These are phyloP conservation scores for Rhodomyrtus psidioides DNA, from an alignment of 441 rosid genomes.

Conservation along the genomic window DNA sequence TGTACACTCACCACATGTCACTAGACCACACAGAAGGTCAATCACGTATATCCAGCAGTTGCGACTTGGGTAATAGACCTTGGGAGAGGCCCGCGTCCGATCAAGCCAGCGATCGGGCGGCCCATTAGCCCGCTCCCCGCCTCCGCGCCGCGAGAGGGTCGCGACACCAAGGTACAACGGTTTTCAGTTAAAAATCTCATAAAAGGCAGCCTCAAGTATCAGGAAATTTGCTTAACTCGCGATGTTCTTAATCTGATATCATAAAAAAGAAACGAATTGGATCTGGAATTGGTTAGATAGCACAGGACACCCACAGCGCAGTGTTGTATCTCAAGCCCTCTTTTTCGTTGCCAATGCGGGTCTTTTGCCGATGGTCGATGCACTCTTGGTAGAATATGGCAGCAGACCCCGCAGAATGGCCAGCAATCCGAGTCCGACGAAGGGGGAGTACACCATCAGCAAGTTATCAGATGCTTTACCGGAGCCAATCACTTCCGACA, in stretches of 20 bases:
- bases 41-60: too few relatives aligned
- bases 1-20: too few relatives aligned
- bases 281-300: not conserved
- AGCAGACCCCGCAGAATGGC: slow-evolving; percentile 57
- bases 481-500: slow-evolving; percentile 51
- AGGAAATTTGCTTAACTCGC: not conserved
- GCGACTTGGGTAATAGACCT: too few relatives aligned
- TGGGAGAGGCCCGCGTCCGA: too few relatives aligned
- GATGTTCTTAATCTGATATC: not conserved
- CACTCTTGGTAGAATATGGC: slow-evolving; percentile 9
- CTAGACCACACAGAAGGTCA: too few relatives aligned
- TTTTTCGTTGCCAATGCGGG: slow-evolving; percentile 44
- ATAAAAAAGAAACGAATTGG: not conserved
- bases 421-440: slow-evolving; percentile 48
- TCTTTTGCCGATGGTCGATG: slow-evolving; percentile 25
- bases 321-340: slow-evolving; percentile 24
- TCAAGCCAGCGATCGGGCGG: too few relatives aligned
- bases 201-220: not conserved
- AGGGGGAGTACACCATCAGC: slow-evolving; percentile 42
- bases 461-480: slow-evolving; percentile 49
- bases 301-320: not conserved
- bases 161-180: not conserved
- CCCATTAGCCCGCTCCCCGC: too few relatives aligned
- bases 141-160: too few relatives aligned
- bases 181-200: not conserved